Conservation (phyloP, 768 basidiomycete genomes). For the Xerocomus brunneocitrinus region DNA sequence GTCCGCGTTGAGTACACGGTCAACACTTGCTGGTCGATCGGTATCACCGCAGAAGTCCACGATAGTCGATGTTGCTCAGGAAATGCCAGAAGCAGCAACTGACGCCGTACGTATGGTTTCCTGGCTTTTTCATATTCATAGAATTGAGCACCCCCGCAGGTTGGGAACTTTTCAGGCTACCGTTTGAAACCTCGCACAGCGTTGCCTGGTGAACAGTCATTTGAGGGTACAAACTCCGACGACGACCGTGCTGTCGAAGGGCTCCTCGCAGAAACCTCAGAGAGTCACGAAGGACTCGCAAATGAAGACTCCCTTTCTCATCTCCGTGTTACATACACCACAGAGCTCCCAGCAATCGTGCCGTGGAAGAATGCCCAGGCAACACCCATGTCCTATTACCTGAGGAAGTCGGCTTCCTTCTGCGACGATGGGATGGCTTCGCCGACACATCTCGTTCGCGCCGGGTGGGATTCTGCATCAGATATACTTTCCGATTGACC, state of each 20-base stretch:
- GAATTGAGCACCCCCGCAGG: conserved; percentile 28
- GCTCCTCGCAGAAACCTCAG: conserved; percentile 31
- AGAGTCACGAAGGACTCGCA: conserved; percentile 25
- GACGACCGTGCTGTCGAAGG: conserved; percentile 33
- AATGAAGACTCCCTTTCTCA: conserved; percentile 33
- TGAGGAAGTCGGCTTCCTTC: conserved; percentile 40
- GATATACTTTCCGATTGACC: conserved; percentile 35
- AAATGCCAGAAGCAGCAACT: conserved; percentile 23
- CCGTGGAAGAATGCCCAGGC: conserved; percentile 33
- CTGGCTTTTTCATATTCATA: conserved; percentile 26
- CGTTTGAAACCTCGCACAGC: conserved; percentile 24
- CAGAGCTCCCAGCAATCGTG: conserved; percentile 30
- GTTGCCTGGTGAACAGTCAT: conserved; percentile 30
- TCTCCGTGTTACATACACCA: conserved; percentile 35
- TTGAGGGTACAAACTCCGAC: conserved; percentile 34
- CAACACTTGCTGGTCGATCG: conserved; percentile 31
- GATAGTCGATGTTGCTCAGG: conserved; percentile 18
- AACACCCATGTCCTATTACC: conserved; percentile 34
- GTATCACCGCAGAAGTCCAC: conserved; percentile 31
- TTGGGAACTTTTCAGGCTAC: conserved; percentile 24
- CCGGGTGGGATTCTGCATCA: conserved; percentile 55
- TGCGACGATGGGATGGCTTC: conserved; percentile 35
- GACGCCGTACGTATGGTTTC: conserved; percentile 30
- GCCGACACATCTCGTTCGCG: conserved; percentile 49
- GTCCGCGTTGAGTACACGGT: conserved; percentile 27